These are phyloP conservation scores for Candida oleophila DNA, from an alignment of 805 yeast species.

Conservation along the genomic window DNA sequence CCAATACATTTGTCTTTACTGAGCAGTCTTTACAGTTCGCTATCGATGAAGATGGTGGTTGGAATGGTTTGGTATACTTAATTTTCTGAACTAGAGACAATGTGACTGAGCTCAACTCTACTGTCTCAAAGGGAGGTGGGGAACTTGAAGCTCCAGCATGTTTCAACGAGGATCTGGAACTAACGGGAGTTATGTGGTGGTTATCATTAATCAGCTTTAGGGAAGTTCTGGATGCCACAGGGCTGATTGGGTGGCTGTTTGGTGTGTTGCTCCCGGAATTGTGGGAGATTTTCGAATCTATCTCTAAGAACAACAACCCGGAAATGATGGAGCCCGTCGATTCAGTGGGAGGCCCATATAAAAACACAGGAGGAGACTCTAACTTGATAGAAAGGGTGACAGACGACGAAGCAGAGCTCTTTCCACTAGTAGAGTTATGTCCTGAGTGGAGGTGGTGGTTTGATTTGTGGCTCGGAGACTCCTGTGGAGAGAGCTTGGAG, in stretches of 20 bases:
- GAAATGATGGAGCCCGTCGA: constrained; percentile 84
- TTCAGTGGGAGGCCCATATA: constrained; percentile 77
- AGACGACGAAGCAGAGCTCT: not conserved
- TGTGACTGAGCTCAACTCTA: constrained; percentile 51
- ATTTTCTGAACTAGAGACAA: constrained; percentile 73
- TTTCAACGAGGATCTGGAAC: constrained; percentile 10
- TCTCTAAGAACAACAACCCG: constrained; percentile 64
- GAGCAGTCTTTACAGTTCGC: constrained; percentile 60
- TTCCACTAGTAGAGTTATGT: not conserved
- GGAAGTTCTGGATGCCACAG: constrained; percentile 1
- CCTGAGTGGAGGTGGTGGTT: not conserved
- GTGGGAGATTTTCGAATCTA: constrained; percentile 7
- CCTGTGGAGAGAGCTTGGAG: constrained; percentile 7
- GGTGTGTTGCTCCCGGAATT: not conserved
- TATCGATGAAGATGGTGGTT: constrained; percentile 49
- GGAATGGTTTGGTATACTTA: constrained; percentile 63
- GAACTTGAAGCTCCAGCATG: not conserved
- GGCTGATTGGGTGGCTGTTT: not conserved
- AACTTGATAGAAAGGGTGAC: constrained; percentile 56
- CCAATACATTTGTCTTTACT: constrained; percentile 57
- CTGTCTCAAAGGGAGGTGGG: constrained; percentile 4
- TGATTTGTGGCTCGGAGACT: not conserved
- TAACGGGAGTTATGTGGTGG: not conserved
- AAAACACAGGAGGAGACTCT: constrained; percentile 88
- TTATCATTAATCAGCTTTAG: not conserved